These are phyloP conservation scores for Amniculicola lignicola DNA, from an alignment of 495 filamentous ascomycete genomes.

Conservation along the genomic window DNA sequence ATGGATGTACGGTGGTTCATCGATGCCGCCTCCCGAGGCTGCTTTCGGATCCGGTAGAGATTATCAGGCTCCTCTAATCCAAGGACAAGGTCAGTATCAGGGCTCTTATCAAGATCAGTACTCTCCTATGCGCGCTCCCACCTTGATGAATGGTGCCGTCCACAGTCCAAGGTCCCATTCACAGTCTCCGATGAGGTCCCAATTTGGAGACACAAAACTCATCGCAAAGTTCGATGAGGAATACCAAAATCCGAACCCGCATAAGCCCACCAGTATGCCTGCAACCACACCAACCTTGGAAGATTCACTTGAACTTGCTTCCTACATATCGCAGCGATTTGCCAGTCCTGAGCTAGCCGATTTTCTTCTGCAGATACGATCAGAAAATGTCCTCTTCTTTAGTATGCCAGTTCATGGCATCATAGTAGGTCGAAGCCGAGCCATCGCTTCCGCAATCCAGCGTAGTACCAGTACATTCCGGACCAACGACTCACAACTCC, in stretches of 20 bases:
- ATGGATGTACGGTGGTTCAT: slow-evolving; percentile 15
- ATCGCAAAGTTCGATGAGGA: slow-evolving; percentile 3
- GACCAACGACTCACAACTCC: slow-evolving; percentile 14
- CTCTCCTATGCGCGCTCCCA: background rate
- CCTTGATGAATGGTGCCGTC: slow-evolving; percentile 1
- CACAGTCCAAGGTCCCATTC: slow-evolving; percentile 12
- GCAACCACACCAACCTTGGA: slow-evolving; percentile 12
- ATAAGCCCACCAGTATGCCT: no score
- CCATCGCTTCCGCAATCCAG: slow-evolving; percentile 29
- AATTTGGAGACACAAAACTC: background rate
- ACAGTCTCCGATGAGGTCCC: slow-evolving; percentile 18
- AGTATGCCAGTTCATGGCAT: slow-evolving; percentile 37
- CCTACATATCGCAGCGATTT: slow-evolving; percentile 36
- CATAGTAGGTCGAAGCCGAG: slow-evolving; percentile 36
- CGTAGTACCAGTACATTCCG: background rate
- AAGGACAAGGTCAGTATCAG: slow-evolving; percentile 3
- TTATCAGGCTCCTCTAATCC: background rate
- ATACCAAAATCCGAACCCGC: background rate
- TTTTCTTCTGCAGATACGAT: slow-evolving; percentile 33
- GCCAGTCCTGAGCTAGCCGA: slow-evolving; percentile 38
- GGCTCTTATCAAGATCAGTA: slow-evolving; percentile 11
- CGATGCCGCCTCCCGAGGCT: slow-evolving; percentile 19
- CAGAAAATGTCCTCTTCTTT: slow-evolving; percentile 8
- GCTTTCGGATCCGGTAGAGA: slow-evolving; percentile 7
- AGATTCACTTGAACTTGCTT: slow-evolving; percentile 13